Evolutionary conservation across 805 yeast species (phyloP), one percentile per base, ranked within the genome.

Genomic region (Kurtzmaniella cleridarum): DNA sequence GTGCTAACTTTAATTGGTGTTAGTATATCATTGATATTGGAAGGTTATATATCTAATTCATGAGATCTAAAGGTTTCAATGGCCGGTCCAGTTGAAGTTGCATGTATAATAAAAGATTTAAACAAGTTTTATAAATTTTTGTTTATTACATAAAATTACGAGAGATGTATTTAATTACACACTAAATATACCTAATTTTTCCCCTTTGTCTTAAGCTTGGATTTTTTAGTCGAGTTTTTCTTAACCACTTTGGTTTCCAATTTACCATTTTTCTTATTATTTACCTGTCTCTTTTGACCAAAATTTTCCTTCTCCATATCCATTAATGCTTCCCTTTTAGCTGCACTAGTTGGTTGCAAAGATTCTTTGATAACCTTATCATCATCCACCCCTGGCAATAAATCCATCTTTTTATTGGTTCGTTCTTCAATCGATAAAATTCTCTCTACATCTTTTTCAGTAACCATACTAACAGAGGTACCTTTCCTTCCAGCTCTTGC

Each of bases 401-500:
- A 76, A n/a, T 71, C 79, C 88, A 93, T 81, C 56, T 88, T 84
- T 46, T 76, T 74, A 33, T 79, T 81, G 31, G 88, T 84, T 48
- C 97, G 74, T 39, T 79, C 87, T 58, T 93, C 98, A 39, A 93
- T 91, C 5, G 91, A 81, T 44, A 84, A 75, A 5, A 93, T 74
- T 51, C 98, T 73, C 18, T 71, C 73, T 11, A 93, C 81, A 56
- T 91, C 98, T 42, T 83, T 78, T 51, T 90, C 96, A 1, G 95
- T 78, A 3, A 93, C 84, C 42, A 93, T 73, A 11, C 93, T 78
- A 1, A 93, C 68, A 5, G 95, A 76, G 46, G 79, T 87, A 64
- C 98, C 98, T 36, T 68, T 64, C 50, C 95, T 74, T 2, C 98
- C 98, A 2, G 98, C 98, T 75, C 98, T 84, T 8, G 98, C 98